Evolutionary conservation across 208 protist genomes (phyloP), one percentile per base, ranked within the genome.

Genomic region (Strigomonas culicis): DNA sequence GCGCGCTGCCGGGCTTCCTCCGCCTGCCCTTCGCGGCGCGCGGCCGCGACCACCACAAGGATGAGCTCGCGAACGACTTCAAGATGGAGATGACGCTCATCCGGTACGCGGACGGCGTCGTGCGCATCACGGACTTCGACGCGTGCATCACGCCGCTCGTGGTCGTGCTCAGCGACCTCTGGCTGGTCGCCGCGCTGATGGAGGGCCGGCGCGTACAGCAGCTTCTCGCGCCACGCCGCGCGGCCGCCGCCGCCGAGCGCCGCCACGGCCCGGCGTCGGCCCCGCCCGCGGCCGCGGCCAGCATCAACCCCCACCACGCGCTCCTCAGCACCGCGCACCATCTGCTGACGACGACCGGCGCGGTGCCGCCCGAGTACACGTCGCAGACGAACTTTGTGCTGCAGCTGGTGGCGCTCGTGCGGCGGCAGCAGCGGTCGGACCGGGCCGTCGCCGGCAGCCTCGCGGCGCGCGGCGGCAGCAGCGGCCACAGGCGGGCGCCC

Each of bases 81-180:
- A 58, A 79, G 49, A 21, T 72, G 27, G 32, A 66, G 25, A 75
- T 60, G 63, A 77, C 67, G 55, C 60, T 75, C 27, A 77, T 86
- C 52, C 69, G 80, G 66, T 89, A 77, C 56, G 68, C 82, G 2
- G 83, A 86, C 53, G 87, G 84, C 28, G 73, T 86, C 51, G 68
- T 63, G 11, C 84, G 84, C 27, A 58, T 88, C 15, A 88, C 75
- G 36, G 81, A 90, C 50, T 74, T 84, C 46, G 70, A 63, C n/a
- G 73, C 25, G 34, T 69, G 34, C 2, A 28, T 91, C 21, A 72
- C 84, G 8, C 72, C 84, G n/a, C 70, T 94, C 22, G 82, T 80
- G 24, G 44, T 91, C 39, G 30, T 73, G 41, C 44, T 90, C 15
- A 80, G 66, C 21, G 87, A 94, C 64, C 69, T 72, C 27, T 78